Evolutionary conservation across 2,329 filamentous ascomycete genomes (phyloP).

Genomic region (Penicillium sp.): DNA sequence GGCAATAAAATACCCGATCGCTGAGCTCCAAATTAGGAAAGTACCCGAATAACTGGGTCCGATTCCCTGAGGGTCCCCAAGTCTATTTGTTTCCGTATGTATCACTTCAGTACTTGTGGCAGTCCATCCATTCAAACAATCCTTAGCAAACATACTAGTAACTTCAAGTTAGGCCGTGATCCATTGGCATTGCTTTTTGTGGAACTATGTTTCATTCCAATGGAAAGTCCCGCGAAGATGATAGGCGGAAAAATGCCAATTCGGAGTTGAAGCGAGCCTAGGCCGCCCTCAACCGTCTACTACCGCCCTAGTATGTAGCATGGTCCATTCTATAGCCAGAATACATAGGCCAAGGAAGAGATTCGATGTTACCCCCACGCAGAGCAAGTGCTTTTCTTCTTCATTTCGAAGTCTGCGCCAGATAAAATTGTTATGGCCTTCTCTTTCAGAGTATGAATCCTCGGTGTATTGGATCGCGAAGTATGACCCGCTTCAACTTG

Average conservation of each 20-base stretch:
- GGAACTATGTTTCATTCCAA: not conserved
- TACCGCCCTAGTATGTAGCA: not conserved
- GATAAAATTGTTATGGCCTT: too few relatives aligned
- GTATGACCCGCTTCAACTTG: not conserved
- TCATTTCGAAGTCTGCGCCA: too few relatives aligned
- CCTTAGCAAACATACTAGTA: too few relatives aligned
- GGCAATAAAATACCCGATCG: not conserved
- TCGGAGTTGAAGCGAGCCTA: conserved; percentile 22
- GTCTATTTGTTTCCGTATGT: not conserved
- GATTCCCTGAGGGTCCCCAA: conserved; percentile 2
- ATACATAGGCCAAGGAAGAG: not conserved
- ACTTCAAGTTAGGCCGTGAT: too few relatives aligned
- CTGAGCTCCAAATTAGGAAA: not conserved
- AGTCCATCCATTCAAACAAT: too few relatives aligned
- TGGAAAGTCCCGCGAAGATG: not conserved
- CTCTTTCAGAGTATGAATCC: too few relatives aligned
- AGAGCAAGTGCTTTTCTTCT: not conserved
- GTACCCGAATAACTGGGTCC: not conserved
- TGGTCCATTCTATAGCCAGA: too few relatives aligned
- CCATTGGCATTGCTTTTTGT: not conserved
- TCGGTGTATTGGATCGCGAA: not conserved
- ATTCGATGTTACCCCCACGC: not conserved
- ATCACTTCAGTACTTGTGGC: not conserved
- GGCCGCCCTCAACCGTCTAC: not conserved
- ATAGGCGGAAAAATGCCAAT: conserved; percentile 31